Percentiles rank a stretch among this genome's conserved stretches.
phyloP scores from a whole-genome alignment of 495 filamentous ascomycete genomes.

The Lasiosphaeria miniovina region DNA sequence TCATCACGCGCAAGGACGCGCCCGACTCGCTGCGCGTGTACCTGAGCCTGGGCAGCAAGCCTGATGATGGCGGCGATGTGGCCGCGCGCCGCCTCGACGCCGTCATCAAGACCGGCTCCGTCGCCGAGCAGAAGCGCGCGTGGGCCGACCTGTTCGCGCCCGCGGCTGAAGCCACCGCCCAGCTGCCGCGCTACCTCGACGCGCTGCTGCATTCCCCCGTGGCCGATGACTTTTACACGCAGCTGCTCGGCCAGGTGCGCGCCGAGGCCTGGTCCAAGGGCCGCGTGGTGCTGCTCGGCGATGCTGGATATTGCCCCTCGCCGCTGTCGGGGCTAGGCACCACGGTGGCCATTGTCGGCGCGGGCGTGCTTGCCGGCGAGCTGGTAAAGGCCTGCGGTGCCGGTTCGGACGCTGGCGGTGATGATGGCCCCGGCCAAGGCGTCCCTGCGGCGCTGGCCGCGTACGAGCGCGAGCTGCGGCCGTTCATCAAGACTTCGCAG shows the following conservation, averaged over 20 bases:
- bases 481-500: slow-evolving; percentile 17
- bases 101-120: slow-evolving; percentile 16
- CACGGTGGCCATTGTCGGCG: slow-evolving; percentile 41
- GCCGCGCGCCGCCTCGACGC: slow-evolving; percentile 11
- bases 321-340: slow-evolving; percentile 47
- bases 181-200: slow-evolving; percentile 39
- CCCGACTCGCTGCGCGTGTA: slow-evolving; percentile 22
- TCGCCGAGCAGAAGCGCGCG: slow-evolving; percentile 29
- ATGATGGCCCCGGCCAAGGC: slow-evolving; percentile 3
- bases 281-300: slow-evolving; percentile 52
- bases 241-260: slow-evolving; percentile 40
- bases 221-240: slow-evolving; percentile 49
- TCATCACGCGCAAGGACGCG: slow-evolving; percentile 30
- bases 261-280: slow-evolving; percentile 42
- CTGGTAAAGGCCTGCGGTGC: slow-evolving; percentile 33
- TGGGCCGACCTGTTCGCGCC: slow-evolving; percentile 15
- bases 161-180: slow-evolving; percentile 39
- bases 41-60: slow-evolving; percentile 11
- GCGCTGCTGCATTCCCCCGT: slow-evolving; percentile 33
- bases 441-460: slow-evolving; percentile 16
- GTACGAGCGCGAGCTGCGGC: slow-evolving; percentile 22
- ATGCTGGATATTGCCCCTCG: slow-evolving; percentile 52
- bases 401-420: background rate
- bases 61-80: too few species aligned
- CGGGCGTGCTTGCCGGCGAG: slow-evolving; percentile 54